Conservation (phyloP, 441 rosid species). For the Aleurites moluccanus region DNA sequence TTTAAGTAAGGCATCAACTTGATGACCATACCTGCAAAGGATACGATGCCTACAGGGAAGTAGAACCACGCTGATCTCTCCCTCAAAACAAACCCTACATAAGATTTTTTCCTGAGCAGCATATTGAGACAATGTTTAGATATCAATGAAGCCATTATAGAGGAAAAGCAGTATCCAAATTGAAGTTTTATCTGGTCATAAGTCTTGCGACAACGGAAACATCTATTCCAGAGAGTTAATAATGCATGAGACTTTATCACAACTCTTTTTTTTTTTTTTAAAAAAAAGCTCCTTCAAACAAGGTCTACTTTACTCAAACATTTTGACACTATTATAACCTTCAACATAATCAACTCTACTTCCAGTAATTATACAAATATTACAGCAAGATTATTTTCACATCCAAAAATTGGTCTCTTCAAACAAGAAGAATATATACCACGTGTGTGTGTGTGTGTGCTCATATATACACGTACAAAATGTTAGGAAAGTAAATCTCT, state of each 20-base stretch:
- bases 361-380: not conserved
- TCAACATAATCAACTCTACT: not conserved
- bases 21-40: constrained; percentile 76
- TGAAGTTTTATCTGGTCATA: not conserved
- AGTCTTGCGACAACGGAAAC: not conserved
- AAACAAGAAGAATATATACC: not conserved
- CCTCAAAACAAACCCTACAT: constrained; percentile 91
- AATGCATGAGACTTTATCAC: too few species aligned
- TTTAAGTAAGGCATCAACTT: not conserved
- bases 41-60: constrained; percentile 95
- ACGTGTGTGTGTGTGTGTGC: not conserved
- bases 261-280: too few species aligned
- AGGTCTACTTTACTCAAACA: not conserved
- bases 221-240: not conserved
- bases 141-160: not conserved
- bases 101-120: constrained; percentile 81
- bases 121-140: not conserved
- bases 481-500: not conserved
- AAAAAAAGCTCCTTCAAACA: not conserved
- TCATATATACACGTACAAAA: not conserved
- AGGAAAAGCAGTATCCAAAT: not conserved
- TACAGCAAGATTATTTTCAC: not conserved
- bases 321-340: not conserved
- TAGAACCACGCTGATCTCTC: constrained; percentile 81
- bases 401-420: not conserved